phyloP scores from a whole-genome alignment of 441 rosid genomes.

The Gossypium gossypioides region DNA sequence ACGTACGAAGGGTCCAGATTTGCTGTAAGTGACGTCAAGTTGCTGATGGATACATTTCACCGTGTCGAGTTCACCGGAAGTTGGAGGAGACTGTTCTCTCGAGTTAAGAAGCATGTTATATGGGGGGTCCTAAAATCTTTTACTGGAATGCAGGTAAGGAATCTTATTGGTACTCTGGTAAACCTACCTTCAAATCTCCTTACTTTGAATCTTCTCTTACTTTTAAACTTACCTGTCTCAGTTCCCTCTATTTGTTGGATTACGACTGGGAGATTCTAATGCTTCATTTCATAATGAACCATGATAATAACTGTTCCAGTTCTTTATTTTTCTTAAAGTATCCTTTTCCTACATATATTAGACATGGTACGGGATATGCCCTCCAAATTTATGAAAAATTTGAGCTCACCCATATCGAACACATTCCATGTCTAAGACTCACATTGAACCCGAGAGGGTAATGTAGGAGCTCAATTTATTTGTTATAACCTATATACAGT shows the following conservation, averaged over 20 bases:
- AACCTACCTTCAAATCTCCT: background rate
- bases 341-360: background rate
- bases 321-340: background rate
- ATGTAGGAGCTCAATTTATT: background rate
- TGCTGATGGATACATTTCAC: conserved; percentile 92
- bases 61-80: conserved; percentile 87
- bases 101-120: conserved; percentile 89
- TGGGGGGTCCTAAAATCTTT: conserved; percentile 98
- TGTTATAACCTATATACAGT: background rate
- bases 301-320: background rate
- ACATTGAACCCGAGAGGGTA: background rate
- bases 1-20: conserved; percentile 93
- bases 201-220: conserved; percentile 3
- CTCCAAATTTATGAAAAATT: background rate
- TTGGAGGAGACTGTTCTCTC: conserved; percentile 87
- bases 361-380: background rate
- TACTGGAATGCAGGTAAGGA: conserved; percentile 89
- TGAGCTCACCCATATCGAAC: background rate
- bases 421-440: background rate
- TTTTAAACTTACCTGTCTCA: background rate
- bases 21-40: conserved; percentile 83
- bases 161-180: background rate
- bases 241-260: background rate
- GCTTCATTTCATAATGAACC: background rate
- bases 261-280: background rate